phyloP scores from a whole-genome alignment of 805 yeast genomes.

The Clavispora asparagi region DNA sequence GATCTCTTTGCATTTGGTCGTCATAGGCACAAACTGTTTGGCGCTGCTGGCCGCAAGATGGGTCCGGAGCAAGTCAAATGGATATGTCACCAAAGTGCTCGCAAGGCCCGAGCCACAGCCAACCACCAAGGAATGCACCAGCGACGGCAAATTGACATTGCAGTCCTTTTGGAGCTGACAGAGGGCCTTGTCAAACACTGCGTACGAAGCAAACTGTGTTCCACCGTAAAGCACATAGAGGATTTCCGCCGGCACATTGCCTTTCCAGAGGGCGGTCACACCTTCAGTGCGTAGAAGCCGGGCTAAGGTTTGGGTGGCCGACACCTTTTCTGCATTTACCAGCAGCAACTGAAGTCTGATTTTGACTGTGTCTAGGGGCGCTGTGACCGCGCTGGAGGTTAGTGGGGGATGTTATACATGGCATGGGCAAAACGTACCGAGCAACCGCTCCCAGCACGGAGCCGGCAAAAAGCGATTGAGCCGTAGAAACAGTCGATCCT shows the following conservation, averaged over 20 bases:
- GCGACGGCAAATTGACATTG: slow-evolving; percentile 22
- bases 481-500: slow-evolving; percentile 49
- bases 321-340: slow-evolving; percentile 2
- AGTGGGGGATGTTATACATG: slow-evolving; percentile 8
- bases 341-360: slow-evolving; percentile 66
- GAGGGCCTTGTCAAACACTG: slow-evolving; percentile 46
- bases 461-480: slow-evolving; percentile 62
- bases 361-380: slow-evolving; percentile 77
- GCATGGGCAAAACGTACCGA: slow-evolving; percentile 21
- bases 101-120: slow-evolving; percentile 77
- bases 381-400: slow-evolving; percentile 49
- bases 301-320: slow-evolving; percentile 33
- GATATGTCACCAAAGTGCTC: slow-evolving; percentile 76
- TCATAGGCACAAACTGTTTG: slow-evolving; percentile 34
- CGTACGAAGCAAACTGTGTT: slow-evolving; percentile 71
- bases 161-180: slow-evolving; percentile 20
- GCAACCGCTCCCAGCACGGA: slow-evolving; percentile 40
- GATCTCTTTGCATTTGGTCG: slow-evolving; percentile 21
- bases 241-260: slow-evolving; percentile 86
- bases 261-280: slow-evolving; percentile 82
- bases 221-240: slow-evolving; percentile 86
- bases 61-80: slow-evolving; percentile 86
- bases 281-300: slow-evolving; percentile 62
- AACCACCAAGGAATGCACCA: slow-evolving; percentile 46
- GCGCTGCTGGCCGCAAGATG: slow-evolving; percentile 65